These are phyloP conservation scores for Suillus luteus DNA, from an alignment of 768 basidiomycete genomes.

Conservation along the genomic window DNA sequence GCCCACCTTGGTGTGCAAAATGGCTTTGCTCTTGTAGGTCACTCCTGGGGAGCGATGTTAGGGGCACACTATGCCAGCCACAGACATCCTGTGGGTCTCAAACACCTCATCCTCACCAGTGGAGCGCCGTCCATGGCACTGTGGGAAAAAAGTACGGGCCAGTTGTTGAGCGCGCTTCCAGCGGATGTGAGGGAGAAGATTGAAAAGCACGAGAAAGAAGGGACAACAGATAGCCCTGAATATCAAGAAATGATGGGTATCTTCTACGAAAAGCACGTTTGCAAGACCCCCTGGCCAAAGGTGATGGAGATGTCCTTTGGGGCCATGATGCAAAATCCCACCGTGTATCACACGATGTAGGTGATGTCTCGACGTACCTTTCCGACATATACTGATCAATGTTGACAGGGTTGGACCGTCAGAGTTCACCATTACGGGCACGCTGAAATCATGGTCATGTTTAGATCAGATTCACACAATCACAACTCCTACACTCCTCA, in stretches of 20 bases:
- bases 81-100: slow-evolving; percentile 36
- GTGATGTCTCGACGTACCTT: slow-evolving; percentile 14
- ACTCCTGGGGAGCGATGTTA: slow-evolving; percentile 55
- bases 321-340: slow-evolving; percentile 21
- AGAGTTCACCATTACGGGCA: slow-evolving; percentile 38
- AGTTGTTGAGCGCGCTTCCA: slow-evolving; percentile 24
- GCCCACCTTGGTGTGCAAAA: slow-evolving; percentile 40
- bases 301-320: slow-evolving; percentile 24
- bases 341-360: slow-evolving; percentile 17
- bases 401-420: slow-evolving; percentile 16
- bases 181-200: slow-evolving; percentile 22
- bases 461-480: slow-evolving; percentile 40
- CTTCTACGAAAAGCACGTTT: slow-evolving; percentile 33
- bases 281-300: slow-evolving; percentile 31
- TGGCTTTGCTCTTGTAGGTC: slow-evolving; percentile 46
- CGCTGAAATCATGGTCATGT: slow-evolving; percentile 45
- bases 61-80: slow-evolving; percentile 36
- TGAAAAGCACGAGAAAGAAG: slow-evolving; percentile 26
- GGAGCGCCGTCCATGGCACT: slow-evolving; percentile 30
- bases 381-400: background rate
- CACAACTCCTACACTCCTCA: slow-evolving; percentile 36
- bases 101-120: slow-evolving; percentile 31
- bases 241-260: slow-evolving; percentile 25
- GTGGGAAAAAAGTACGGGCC: slow-evolving; percentile 17
- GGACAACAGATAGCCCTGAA: slow-evolving; percentile 28